Percentiles rank a stretch among this genome's conserved stretches.
Conservation (phyloP, 805 yeast species). For the Myxozyma monticola region DNA sequence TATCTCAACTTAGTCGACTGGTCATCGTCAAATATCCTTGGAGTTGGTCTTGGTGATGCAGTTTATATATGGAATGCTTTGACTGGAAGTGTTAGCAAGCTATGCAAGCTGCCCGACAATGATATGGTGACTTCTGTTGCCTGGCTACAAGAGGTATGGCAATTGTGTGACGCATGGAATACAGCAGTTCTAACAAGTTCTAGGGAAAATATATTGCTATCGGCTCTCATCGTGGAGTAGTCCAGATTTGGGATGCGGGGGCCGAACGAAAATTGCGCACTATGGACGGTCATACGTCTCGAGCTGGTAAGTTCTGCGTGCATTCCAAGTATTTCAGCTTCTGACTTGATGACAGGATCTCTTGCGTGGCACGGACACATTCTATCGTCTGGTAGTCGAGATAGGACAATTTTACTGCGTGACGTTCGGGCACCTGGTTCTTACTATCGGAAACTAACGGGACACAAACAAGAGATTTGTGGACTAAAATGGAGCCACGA, state of each 20-base stretch:
- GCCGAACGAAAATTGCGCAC: conserved; percentile 79
- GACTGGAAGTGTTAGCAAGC: conserved; percentile 75
- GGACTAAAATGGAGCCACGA: conserved; percentile 93
- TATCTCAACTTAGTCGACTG: conserved; percentile 90
- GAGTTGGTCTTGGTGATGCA: conserved; percentile 84
- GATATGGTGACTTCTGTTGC: conserved; percentile 80
- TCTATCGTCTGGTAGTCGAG: conserved; percentile 83
- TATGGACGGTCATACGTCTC: conserved; percentile 83
- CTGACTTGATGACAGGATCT: too few species aligned
- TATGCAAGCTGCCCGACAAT: conserved; percentile 68
- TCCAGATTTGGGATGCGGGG: conserved; percentile 93
- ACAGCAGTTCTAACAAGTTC: neutral
- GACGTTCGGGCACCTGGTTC: conserved; percentile 89
- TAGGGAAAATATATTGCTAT: conserved; percentile 87
- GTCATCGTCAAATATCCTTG: conserved; percentile 86
- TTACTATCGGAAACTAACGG: conserved; percentile 65
- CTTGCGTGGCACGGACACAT: conserved; percentile 94
- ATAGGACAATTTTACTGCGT: conserved; percentile 77
- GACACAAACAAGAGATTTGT: conserved; percentile 92
- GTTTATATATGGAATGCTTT: conserved; percentile 91
- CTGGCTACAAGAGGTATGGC: conserved; percentile 73
- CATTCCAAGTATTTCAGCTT: too few species aligned
- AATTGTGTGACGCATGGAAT: neutral
- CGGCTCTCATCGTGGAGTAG: conserved; percentile 82
- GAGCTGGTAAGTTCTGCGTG: too few species aligned